Evolutionary conservation across 495 filamentous ascomycete species (phyloP).

Genomic region (Neurospora tetrasperma): DNA sequence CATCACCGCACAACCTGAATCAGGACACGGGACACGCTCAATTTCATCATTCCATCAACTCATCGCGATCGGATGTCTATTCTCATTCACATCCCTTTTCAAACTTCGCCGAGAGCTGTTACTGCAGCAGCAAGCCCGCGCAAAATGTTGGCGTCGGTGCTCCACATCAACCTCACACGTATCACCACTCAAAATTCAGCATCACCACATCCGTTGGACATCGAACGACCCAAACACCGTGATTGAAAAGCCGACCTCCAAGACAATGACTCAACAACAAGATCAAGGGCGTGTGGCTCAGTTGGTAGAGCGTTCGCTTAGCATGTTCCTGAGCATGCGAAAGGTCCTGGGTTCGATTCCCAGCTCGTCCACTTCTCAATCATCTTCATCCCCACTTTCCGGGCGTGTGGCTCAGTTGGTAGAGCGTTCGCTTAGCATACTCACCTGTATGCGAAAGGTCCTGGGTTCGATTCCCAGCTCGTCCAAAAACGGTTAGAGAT

Average conservation of each 20-base stretch:
- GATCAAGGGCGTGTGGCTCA: neutral
- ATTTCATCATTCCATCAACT: neutral
- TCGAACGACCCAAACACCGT: neutral
- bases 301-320: neutral
- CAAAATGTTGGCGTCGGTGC: neutral
- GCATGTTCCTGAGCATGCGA: neutral
- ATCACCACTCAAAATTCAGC: neutral
- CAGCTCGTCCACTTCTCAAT: neutral
- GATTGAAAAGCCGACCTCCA: neutral
- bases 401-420: neutral
- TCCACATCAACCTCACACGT: neutral
- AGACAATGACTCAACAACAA: neutral
- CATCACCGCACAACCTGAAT: neutral
- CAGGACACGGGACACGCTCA: neutral
- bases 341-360: neutral
- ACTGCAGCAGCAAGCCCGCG: neutral
- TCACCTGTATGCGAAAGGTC: neutral
- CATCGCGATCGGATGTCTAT: neutral
- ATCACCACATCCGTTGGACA: neutral
- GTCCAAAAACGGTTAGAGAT: neutral
- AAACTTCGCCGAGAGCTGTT: neutral
- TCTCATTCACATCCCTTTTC: neutral
- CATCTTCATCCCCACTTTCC: neutral
- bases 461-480: neutral
- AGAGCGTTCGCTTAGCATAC: neutral